Conservation (phyloP, 2,329 filamentous ascomycete species). For the Aaosphaeria pasadenensis region DNA sequence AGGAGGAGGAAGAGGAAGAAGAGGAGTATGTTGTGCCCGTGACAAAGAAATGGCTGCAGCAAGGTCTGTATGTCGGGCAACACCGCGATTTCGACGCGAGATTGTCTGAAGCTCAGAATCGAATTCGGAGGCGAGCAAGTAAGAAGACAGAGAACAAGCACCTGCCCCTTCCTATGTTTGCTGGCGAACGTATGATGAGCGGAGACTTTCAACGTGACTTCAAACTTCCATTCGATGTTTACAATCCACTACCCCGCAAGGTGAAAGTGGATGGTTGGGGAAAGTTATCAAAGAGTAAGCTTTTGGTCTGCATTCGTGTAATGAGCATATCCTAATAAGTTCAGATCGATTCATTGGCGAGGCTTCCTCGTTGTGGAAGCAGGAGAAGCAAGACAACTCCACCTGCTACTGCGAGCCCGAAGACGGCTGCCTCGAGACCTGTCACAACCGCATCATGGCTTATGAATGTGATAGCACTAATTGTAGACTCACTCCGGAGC, state of each 20-base stretch:
- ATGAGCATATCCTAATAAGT: slow-evolving; percentile 1
- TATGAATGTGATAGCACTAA: slow-evolving; percentile 94
- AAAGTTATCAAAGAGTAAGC: slow-evolving; percentile 84
- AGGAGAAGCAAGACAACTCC: slow-evolving; percentile 71
- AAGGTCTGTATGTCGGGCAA: slow-evolving; percentile 87
- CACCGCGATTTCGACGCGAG: slow-evolving; percentile 41
- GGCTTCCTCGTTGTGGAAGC: slow-evolving; percentile 76
- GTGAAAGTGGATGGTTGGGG: slow-evolving; percentile 92
- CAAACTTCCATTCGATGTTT: slow-evolving; percentile 85
- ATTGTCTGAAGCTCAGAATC: slow-evolving; percentile 46
- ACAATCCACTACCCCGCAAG: slow-evolving; percentile 80
- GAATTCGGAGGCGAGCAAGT: slow-evolving; percentile 30
- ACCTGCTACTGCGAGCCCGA: slow-evolving; percentile 57
- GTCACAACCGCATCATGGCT: slow-evolving; percentile 93
- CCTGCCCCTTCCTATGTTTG: slow-evolving; percentile 76
- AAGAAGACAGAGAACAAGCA: slow-evolving; percentile 50
- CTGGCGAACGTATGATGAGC: slow-evolving; percentile 68
- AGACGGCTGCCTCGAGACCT: slow-evolving; percentile 81
- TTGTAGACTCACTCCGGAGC: slow-evolving; percentile 71
- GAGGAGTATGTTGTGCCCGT: slow-evolving; percentile 33
- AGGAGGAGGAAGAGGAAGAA: slow-evolving; percentile 11
- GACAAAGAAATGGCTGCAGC: slow-evolving; percentile 73
- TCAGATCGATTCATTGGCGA: slow-evolving; percentile 88
- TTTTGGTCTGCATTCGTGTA: not conserved
- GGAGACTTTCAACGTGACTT: slow-evolving; percentile 67